These are phyloP conservation scores for Daldinia vernicosa DNA, from an alignment of 495 filamentous ascomycete genomes.

Conservation along the genomic window DNA sequence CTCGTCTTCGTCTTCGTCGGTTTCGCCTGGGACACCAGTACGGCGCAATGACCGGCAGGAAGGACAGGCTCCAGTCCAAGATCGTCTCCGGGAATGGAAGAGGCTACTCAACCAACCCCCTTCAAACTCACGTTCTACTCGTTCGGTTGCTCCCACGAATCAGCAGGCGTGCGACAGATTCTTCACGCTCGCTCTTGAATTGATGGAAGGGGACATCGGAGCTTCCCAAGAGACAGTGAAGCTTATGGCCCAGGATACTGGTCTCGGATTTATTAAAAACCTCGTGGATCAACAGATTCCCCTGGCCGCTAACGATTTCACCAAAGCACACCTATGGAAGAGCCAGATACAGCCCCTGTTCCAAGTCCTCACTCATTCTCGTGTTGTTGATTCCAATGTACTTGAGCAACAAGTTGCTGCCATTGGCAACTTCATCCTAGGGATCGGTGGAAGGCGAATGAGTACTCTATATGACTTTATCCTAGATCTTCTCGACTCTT, in stretches of 20 bases:
- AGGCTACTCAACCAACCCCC: constrained; percentile 35
- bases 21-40: constrained; percentile 9
- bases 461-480: constrained; percentile 42
- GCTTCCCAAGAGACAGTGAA: constrained; percentile 48
- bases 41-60: not conserved
- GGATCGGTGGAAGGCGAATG: constrained; percentile 45
- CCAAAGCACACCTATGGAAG: constrained; percentile 35
- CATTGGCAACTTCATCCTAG: constrained; percentile 48
- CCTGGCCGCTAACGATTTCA: not conserved
- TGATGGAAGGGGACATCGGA: constrained; percentile 49
- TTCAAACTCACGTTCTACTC: constrained; percentile 10
- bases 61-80: constrained; percentile 9
- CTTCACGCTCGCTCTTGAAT: constrained; percentile 46
- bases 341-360: constrained; percentile 44
- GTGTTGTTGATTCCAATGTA: constrained; percentile 45
- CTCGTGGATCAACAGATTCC: constrained; percentile 45
- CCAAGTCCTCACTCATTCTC: constrained; percentile 44
- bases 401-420: constrained; percentile 47
- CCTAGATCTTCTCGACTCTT: constrained; percentile 21
- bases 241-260: constrained; percentile 47
- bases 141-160: not conserved
- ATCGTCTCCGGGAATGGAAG: constrained; percentile 44
- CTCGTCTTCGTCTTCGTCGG: not conserved
- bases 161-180: constrained; percentile 32
- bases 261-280: constrained; percentile 48